Conservation (phyloP, 2,329 filamentous ascomycete species). For the Pestalotiopsis fici region DNA sequence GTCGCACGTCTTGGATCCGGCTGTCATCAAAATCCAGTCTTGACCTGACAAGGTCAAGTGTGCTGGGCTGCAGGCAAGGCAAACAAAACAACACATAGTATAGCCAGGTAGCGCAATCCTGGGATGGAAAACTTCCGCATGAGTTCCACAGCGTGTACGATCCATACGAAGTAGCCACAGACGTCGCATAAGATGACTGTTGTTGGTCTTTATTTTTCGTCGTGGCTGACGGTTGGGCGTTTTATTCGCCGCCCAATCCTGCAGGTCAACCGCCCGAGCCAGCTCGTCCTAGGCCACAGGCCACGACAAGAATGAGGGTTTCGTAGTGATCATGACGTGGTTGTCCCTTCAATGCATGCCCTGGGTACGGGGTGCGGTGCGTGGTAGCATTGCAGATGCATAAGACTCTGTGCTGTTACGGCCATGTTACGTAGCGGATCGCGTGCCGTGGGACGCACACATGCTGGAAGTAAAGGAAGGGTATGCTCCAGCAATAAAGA, state of each 20-base stretch:
- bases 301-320: background rate
- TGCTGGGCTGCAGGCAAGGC: background rate
- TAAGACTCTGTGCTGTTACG: background rate
- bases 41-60: background rate
- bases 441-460: background rate
- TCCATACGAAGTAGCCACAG: background rate
- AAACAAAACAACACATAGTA: background rate
- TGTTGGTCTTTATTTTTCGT: too few relatives aligned
- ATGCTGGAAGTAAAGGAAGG: background rate
- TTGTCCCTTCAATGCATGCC: background rate
- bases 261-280: background rate
- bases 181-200: background rate
- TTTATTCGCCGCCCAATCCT: background rate
- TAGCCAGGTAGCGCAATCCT: background rate
- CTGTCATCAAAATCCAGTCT: background rate
- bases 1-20: background rate
- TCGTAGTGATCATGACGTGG: background rate
- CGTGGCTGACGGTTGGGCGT: background rate
- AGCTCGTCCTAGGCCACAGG: background rate
- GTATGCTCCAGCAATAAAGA: background rate
- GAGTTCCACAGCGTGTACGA: background rate
- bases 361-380: constrained; percentile 4
- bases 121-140: background rate
- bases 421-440: background rate
- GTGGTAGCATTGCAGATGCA: constrained; percentile 5